Base-by-base conservation (phyloP, 169 alveolate species). In the Plasmodium blacklocki region DNA sequence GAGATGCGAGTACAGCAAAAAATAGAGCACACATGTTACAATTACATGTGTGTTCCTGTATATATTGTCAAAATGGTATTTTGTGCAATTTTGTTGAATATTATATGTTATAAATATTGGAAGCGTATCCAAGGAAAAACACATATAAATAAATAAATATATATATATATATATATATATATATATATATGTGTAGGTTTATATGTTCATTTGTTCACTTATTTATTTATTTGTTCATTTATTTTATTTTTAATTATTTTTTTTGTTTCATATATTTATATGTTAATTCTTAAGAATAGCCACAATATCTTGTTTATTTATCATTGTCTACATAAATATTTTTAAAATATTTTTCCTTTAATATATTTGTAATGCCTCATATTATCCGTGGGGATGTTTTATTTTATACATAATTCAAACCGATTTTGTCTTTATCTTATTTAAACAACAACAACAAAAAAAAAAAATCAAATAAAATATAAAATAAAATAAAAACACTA, bases 61-160 rank as follows among this genome's bases (percentile, higher is more conserved):
- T 78, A 4, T 78, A 66, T 47, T 78, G 89, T 43, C 89, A 78
- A 29, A 78, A 66, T 32, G 89, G 89, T 6, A 58, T 78, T 49
- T 71, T 78, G 3, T 78, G 89, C 18, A 78, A 78, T 59, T 78
- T 66, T 70, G 89, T 47, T 18, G 89, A 78, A 66, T 66, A 78
- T 66, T 78, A 78, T 59, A 66, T 58, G 62, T 15, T 66, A 71
- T 78, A 66, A 54, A 19, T 19, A 11, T 15, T 5, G 15, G 11
- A 11, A n/a, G 18, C 26, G n/a, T n/a, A 18, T 21, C 1, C 14
- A 19, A 9, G 68, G 4, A 59, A 18, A 3, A 11, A 26, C 29
- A 59, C 12, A 59, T 18, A 59, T 0, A 59, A n/a, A n/a, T 3
- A 59, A 0, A 59, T 59, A 59, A 15, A 59, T 59, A 18, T 59